Conservation (phyloP, 768 basidiomycete species). For the Leccinum subtestaceum region DNA sequence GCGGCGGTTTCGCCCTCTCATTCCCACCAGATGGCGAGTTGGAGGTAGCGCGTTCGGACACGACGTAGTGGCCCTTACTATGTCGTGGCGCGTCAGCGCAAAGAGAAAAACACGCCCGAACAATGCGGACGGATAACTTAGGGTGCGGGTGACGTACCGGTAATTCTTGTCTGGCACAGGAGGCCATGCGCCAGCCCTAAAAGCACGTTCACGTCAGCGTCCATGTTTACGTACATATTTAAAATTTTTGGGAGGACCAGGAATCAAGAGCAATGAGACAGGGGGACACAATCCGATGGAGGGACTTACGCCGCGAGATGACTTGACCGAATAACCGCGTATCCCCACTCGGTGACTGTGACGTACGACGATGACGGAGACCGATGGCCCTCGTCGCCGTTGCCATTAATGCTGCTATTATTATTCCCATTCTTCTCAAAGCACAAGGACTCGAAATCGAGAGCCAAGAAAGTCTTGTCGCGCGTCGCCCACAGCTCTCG, state of each 20-base stretch:
- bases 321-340: conserved; percentile 73
- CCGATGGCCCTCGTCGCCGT: not conserved
- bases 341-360: conserved; percentile 66
- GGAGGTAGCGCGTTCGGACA: conserved; percentile 53
- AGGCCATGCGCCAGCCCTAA: conserved; percentile 70
- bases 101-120: not conserved
- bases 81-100: not conserved
- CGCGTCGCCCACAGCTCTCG: conserved; percentile 62
- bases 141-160: conserved; percentile 41
- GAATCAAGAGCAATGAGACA: not conserved
- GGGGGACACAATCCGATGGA: not conserved
- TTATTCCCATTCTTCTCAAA: conserved; percentile 51
- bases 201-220: not conserved
- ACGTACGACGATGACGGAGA: not conserved
- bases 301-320: conserved; percentile 63
- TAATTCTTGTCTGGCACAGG: conserved; percentile 75
- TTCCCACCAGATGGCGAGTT: conserved; percentile 29
- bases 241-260: not conserved
- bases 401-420: not conserved
- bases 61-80: conserved; percentile 69
- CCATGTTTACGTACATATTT: not conserved
- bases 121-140: conserved; percentile 13
- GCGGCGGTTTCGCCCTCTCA: conserved; percentile 58
- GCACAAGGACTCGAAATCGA: conserved; percentile 75
- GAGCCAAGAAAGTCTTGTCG: conserved; percentile 72